phyloP scores from a whole-genome alignment of 805 yeast genomes.

The Saccharomycopsis oosterbeekiorum region DNA sequence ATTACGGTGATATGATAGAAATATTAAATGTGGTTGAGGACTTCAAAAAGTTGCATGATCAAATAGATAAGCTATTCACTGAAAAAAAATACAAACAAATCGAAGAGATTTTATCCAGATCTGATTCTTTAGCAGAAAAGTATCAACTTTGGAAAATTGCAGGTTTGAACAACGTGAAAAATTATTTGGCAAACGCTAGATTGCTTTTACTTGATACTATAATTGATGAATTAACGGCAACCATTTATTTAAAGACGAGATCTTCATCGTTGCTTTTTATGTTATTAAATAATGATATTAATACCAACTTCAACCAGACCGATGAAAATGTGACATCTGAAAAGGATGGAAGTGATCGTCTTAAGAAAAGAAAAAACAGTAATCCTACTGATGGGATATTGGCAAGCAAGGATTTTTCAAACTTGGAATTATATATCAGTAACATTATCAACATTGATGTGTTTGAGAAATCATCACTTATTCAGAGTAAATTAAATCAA shows the following conservation, averaged over 20 bases:
- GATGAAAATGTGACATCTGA: not conserved
- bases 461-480: slow-evolving; percentile 35
- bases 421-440: slow-evolving; percentile 44
- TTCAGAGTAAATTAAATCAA: slow-evolving; percentile 28
- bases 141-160: slow-evolving; percentile 50
- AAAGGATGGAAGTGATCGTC: not conserved
- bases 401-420: slow-evolving; percentile 26
- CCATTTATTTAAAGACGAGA: slow-evolving; percentile 42
- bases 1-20: slow-evolving; percentile 60
- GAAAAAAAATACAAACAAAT: slow-evolving; percentile 62
- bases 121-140: slow-evolving; percentile 36
- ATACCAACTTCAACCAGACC: not conserved
- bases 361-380: not conserved
- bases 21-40: slow-evolving; percentile 58
- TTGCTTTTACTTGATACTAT: slow-evolving; percentile 58
- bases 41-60: slow-evolving; percentile 47
- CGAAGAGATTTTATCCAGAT: slow-evolving; percentile 41
- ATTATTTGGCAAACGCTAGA: slow-evolving; percentile 44
- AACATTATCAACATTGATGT: slow-evolving; percentile 51
- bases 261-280: slow-evolving; percentile 11
- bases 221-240: slow-evolving; percentile 65
- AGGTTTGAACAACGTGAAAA: slow-evolving; percentile 41
- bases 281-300: slow-evolving; percentile 13
- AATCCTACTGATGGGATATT: not conserved
- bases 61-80: slow-evolving; percentile 57